Evolutionary conservation across 257 asterid genomes (phyloP).

Genomic region (Schizonepeta tenuifolia): DNA sequence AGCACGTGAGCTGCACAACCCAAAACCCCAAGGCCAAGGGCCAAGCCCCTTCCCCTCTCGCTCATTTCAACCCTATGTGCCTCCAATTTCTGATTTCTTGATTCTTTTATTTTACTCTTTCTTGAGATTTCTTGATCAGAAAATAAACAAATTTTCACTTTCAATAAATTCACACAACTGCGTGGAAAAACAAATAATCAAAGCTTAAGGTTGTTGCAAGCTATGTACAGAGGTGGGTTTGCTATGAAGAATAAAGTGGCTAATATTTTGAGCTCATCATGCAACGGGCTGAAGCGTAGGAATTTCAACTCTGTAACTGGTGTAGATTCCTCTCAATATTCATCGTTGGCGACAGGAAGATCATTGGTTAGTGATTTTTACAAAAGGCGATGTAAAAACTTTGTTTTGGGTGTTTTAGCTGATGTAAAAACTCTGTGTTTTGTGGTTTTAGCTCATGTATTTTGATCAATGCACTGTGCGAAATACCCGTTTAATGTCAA

Average conservation of each 20-base stretch:
- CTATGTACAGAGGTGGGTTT: constrained; percentile 45
- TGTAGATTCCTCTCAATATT: constrained; percentile 47
- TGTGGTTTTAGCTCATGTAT: constrained; percentile 13
- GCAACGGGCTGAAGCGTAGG: constrained; percentile 42
- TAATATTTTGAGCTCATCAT: constrained; percentile 44
- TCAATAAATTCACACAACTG: background rate
- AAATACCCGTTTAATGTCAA: background rate
- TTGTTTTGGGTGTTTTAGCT: no score
- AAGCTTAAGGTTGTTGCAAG: constrained; percentile 23
- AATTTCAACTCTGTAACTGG: constrained; percentile 37
- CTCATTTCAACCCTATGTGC: background rate
- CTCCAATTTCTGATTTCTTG: constrained; percentile 10
- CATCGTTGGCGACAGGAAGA: constrained; percentile 44
- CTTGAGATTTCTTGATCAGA: constrained; percentile 8
- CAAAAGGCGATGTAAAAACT: no score
- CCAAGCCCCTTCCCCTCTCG: background rate
- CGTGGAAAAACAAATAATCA: background rate
- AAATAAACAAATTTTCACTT: constrained; percentile 11
- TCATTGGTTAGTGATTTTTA: constrained; percentile 36
- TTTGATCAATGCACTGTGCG: background rate
- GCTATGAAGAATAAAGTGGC: constrained; percentile 48
- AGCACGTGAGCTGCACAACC: constrained; percentile 10
- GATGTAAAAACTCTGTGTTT: constrained; percentile 34
- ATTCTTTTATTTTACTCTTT: background rate
- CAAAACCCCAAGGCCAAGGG: constrained; percentile 24